Conservation (phyloP, 1,284 basidiomycete genomes). For the Microbotryum saponariae region DNA sequence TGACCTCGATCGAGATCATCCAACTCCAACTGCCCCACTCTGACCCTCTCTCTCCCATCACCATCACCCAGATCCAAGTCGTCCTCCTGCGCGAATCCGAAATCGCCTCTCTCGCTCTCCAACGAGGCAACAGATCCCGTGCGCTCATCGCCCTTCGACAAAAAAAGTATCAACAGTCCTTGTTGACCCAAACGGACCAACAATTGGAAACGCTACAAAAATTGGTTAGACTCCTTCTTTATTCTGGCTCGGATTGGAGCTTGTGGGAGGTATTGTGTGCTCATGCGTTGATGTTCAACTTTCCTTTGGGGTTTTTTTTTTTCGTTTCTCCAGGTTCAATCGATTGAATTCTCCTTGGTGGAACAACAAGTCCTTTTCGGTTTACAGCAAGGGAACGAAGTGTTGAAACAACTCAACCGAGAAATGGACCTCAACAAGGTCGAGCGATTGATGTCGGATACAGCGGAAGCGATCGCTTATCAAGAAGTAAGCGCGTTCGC, state of each 20-base stretch:
- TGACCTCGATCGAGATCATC: no score
- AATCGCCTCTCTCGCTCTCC: conserved; percentile 76
- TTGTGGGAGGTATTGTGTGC: no score
- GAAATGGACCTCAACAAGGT: conserved; percentile 88
- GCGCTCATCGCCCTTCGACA: conserved; percentile 78
- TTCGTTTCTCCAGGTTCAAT: conserved; percentile 55
- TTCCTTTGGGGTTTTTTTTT: background rate
- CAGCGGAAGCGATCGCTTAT: conserved; percentile 83
- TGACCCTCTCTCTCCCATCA: background rate
- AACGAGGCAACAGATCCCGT: conserved; percentile 71
- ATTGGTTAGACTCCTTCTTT: no score
- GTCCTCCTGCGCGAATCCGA: conserved; percentile 79
- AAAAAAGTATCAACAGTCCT: conserved; percentile 85
- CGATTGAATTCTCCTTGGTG: conserved; percentile 91
- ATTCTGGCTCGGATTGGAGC: no score
- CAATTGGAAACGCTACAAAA: conserved; percentile 78
- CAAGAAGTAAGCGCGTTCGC: conserved; percentile 56
- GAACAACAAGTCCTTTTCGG: conserved; percentile 89
- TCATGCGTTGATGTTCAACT: background rate
- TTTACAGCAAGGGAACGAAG: conserved; percentile 83
- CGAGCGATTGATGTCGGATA: conserved; percentile 87
- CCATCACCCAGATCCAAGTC: conserved; percentile 61
- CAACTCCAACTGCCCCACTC: no score
- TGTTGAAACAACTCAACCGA: conserved; percentile 84
- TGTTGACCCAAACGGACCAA: conserved; percentile 77